phyloP scores from a whole-genome alignment of 1,284 basidiomycete species.

The Athelia psychrophila region DNA sequence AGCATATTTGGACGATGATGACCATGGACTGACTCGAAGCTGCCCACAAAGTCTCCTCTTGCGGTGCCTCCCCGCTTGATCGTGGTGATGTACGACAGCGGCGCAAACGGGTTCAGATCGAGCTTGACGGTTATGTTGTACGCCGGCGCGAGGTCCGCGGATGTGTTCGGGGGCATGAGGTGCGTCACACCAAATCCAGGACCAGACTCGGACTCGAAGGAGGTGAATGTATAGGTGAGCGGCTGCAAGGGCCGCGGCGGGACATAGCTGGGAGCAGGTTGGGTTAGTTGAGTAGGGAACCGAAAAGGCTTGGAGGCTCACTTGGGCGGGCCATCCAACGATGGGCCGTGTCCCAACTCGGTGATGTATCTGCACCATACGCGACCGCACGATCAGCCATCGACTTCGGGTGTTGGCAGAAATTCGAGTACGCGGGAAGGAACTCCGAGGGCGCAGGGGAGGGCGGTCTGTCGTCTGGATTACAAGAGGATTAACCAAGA shows the following conservation, averaged over 20 bases:
- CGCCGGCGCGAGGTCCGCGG: slow-evolving; percentile 23
- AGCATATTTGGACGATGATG: not conserved
- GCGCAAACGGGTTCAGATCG: slow-evolving; percentile 42
- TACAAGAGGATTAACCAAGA: too few species aligned
- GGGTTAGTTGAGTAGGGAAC: not conserved
- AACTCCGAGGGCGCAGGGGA: not conserved
- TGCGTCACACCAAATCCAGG: slow-evolving; percentile 26
- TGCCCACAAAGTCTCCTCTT: slow-evolving; percentile 34
- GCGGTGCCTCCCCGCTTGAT: slow-evolving; percentile 28
- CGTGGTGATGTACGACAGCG: slow-evolving; percentile 39
- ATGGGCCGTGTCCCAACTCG: not conserved
- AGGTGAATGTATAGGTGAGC: slow-evolving; percentile 35
- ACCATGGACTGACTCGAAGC: slow-evolving; percentile 38
- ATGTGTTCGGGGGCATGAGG: slow-evolving; percentile 27
- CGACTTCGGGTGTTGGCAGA: not conserved
- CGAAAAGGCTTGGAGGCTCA: not conserved
- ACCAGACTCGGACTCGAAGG: slow-evolving; percentile 29
- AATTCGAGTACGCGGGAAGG: not conserved
- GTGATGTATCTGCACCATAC: not conserved
- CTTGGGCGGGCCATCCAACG: not conserved
- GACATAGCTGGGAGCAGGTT: slow-evolving; percentile 8
- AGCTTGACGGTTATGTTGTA: slow-evolving; percentile 40
- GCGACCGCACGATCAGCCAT: not conserved
- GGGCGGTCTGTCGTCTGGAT: not conserved
- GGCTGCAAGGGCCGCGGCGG: slow-evolving; percentile 27